These are phyloP conservation scores for Cladosporium phlei DNA, from an alignment of 2,329 filamentous ascomycete genomes.

Conservation along the genomic window DNA sequence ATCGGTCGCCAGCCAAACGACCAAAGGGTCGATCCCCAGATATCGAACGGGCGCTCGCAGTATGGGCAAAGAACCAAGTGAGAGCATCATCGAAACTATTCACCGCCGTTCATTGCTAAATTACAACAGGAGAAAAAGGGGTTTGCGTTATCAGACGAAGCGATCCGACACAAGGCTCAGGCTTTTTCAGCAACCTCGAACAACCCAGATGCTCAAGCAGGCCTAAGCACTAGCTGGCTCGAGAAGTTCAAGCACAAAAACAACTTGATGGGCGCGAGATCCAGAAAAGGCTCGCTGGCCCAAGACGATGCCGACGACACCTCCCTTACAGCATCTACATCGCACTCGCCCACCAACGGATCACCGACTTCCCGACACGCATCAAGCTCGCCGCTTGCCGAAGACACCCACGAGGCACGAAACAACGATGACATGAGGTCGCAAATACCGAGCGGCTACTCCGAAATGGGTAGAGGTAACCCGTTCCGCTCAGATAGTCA, in stretches of 20 bases:
- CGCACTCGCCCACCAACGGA: constrained; percentile 60
- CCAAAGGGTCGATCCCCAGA: constrained; percentile 82
- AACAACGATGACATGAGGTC: constrained; percentile 66
- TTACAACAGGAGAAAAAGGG: constrained; percentile 63
- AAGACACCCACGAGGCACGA: constrained; percentile 58
- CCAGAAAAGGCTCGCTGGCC: constrained; percentile 50
- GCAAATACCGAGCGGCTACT: constrained; percentile 53
- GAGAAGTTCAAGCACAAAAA: constrained; percentile 95
- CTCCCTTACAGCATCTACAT: constrained; percentile 53
- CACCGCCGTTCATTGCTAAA: background rate
- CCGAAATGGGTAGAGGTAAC: constrained; percentile 59
- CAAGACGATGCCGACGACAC: constrained; percentile 65
- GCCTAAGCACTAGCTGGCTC: constrained; percentile 74
- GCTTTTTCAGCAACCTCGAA: constrained; percentile 65
- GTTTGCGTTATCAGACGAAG: constrained; percentile 67
- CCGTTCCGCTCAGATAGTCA: constrained; percentile 59
- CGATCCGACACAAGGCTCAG: constrained; percentile 77
- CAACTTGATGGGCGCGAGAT: constrained; percentile 52
- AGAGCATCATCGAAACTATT: background rate
- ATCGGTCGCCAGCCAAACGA: constrained; percentile 73
- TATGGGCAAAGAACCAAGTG: constrained; percentile 69
- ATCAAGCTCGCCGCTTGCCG: constrained; percentile 62
- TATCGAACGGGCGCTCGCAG: constrained; percentile 83
- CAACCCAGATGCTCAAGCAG: constrained; percentile 65
- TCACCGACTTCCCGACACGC: constrained; percentile 70